Evolutionary conservation across 2,329 filamentous ascomycete species (phyloP), one percentile per base, ranked within the genome.

Genomic region (Aspergillus hortae): DNA sequence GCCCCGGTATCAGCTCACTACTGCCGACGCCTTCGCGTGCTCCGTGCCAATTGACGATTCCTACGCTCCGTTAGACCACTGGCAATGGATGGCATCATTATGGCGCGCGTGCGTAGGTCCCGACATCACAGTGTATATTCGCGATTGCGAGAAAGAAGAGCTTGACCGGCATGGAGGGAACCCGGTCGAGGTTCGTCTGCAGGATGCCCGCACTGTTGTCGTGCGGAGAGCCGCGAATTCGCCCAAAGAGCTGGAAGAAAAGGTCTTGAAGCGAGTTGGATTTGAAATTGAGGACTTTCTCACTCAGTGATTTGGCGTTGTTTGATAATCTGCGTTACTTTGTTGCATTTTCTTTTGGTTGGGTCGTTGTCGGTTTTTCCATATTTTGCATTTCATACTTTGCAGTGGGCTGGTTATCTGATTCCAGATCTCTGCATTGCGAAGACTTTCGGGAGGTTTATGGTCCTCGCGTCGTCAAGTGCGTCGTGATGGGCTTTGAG

Each of bases 51-150:
- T 95, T 59, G 76, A 80, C 15, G 91, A 95, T 65, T 78, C 80
- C 6, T 96, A 95, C 68, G 82, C 84, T 14, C 85, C 89, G 0
- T 80, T 88, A n/a, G 91, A 95, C 63, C 92, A 97, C 73, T 97
- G 92, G 91, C 89, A 95, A 70, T 97, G 92, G 92, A 90, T 94
- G 78, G 92, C 92, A 33, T 92, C 89, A 41, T 81, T 96, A 19
- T 97, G 92, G 92, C 85, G 92, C 9, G 90, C 90, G 9, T 88
- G 89, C 49, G 80, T 92, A 1, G 90, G 88, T 0, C 85, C 92
- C 0, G 92, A 97, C 55, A 70, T 77, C 47, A 77, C 74, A 0
- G 67, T 78, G 11, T 74, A 74, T 48, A 68, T 77, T 44, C 68
- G 70, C 4, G 71, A 75, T 35, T 69, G 69, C 44, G 66, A 68